Percentiles rank a stretch among this genome's conserved stretches.
Conservation (phyloP, 345 rosid genomes). For the Eucalyptus paniculata region DNA sequence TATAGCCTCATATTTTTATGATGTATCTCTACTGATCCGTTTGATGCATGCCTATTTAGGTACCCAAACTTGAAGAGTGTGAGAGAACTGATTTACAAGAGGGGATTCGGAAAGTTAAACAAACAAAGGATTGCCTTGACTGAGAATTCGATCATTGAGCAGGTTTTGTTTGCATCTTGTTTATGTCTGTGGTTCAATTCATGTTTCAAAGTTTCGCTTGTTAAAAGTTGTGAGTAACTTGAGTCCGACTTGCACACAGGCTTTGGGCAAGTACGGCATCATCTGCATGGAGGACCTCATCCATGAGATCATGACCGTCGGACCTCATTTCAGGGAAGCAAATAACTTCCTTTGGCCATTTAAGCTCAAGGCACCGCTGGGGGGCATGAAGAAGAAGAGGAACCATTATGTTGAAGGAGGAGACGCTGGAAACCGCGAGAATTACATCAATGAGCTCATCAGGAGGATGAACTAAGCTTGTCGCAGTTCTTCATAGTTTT, state of each 20-base stretch:
- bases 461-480: slow-evolving; percentile 74
- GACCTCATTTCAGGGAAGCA: slow-evolving; percentile 93
- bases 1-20: neutral
- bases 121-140: slow-evolving; percentile 71
- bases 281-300: slow-evolving; percentile 73
- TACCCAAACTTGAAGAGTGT: slow-evolving; percentile 94
- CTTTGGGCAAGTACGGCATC: slow-evolving; percentile 57
- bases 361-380: slow-evolving; percentile 83
- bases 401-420: slow-evolving; percentile 98
- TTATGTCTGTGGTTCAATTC: neutral
- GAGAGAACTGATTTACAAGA: slow-evolving; percentile 73
- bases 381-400: slow-evolving; percentile 86
- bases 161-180: slow-evolving; percentile 17
- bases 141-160: slow-evolving; percentile 67
- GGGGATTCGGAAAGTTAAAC: slow-evolving; percentile 82
- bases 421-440: slow-evolving; percentile 78
- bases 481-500: neutral
- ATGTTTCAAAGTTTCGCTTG: neutral
- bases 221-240: neutral
- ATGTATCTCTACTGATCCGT: neutral
- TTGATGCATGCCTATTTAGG: slow-evolving; percentile 9
- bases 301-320: slow-evolving; percentile 83
- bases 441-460: slow-evolving; percentile 60
- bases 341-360: slow-evolving; percentile 90
- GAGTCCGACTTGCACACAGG: slow-evolving; percentile 12